Conservation (phyloP, 1,284 basidiomycete genomes). For the Sphagnurus paluster region DNA sequence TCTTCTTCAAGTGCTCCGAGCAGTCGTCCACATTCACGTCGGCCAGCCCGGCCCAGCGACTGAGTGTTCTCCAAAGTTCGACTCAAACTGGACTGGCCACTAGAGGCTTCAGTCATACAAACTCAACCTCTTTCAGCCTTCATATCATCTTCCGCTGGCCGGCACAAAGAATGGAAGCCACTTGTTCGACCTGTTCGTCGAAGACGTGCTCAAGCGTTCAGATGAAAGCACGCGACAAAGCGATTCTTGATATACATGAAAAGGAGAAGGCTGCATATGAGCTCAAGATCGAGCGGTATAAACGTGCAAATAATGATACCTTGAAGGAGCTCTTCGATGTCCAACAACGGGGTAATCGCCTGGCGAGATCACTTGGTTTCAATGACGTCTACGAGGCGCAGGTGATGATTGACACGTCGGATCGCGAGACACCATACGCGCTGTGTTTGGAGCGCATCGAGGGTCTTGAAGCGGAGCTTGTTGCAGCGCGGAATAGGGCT, state of each 20-base stretch:
- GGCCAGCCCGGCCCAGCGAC: too few species aligned
- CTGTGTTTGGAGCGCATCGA: conserved; percentile 35
- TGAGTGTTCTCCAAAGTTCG: too few species aligned
- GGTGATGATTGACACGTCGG: conserved; percentile 33
- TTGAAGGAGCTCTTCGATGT: conserved; percentile 34
- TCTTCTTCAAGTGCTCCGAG: too few species aligned
- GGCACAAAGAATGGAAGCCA: conserved; percentile 7
- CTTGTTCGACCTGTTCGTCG: too few species aligned
- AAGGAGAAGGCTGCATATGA: conserved; percentile 32
- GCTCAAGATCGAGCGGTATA: conserved; percentile 29
- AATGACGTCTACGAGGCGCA: conserved; percentile 36
- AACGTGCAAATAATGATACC: conserved; percentile 28
- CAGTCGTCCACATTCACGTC: too few species aligned
- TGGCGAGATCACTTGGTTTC: conserved; percentile 39
- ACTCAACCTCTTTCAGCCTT: too few species aligned
- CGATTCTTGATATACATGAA: conserved; percentile 31
- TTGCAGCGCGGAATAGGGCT: conserved; percentile 21
- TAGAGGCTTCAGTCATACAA: too few species aligned
- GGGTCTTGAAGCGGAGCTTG: conserved; percentile 29
- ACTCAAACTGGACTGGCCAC: too few species aligned
- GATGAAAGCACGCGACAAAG: conserved; percentile 35
- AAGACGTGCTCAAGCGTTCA: conserved; percentile 30
- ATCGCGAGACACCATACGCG: conserved; percentile 29
- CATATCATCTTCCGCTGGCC: too few species aligned
- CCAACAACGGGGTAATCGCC: conserved; percentile 28